Conservation (phyloP, 129 eudicot genomes). For the Dittrichia graveolens region DNA sequence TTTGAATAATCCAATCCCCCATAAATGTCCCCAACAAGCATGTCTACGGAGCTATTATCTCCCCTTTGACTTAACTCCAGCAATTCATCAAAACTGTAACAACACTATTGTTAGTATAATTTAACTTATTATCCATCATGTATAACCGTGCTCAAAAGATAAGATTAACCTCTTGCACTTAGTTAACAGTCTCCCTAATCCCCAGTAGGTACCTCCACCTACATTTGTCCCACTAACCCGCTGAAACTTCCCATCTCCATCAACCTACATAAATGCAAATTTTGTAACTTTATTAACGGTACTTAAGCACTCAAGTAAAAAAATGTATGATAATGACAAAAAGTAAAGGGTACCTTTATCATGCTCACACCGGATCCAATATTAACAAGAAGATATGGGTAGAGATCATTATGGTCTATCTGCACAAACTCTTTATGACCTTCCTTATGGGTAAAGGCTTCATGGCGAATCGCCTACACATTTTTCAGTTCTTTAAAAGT, state of each 20-base stretch:
- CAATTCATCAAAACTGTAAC: slow-evolving; percentile 80
- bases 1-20: slow-evolving; percentile 97
- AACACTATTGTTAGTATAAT: background rate
- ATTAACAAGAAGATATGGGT: slow-evolving; percentile 93
- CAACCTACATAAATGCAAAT: slow-evolving; percentile 59
- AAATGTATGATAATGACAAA: background rate
- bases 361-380: slow-evolving; percentile 99
- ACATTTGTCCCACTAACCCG: slow-evolving; percentile 99
- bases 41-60: slow-evolving; percentile 85
- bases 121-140: background rate
- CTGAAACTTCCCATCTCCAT: slow-evolving; percentile 91
- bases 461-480: slow-evolving; percentile 94
- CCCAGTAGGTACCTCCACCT: slow-evolving; percentile 99
- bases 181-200: slow-evolving; percentile 83
- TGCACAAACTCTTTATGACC: slow-evolving; percentile 97
- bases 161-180: slow-evolving; percentile 82
- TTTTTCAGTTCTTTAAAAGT: slow-evolving; percentile 11
- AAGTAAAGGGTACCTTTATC: slow-evolving; percentile 64
- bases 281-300: background rate
- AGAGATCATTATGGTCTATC: slow-evolving; percentile 86
- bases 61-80: slow-evolving; percentile 95
- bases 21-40: slow-evolving; percentile 98
- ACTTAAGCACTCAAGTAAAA: background rate
- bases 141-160: slow-evolving; percentile 20
- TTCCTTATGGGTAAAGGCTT: slow-evolving; percentile 96